Percentiles rank a stretch among this genome's conserved stretches.
phyloP scores from a whole-genome alignment of 257 asterid genomes.

The Agastache rugosa region DNA sequence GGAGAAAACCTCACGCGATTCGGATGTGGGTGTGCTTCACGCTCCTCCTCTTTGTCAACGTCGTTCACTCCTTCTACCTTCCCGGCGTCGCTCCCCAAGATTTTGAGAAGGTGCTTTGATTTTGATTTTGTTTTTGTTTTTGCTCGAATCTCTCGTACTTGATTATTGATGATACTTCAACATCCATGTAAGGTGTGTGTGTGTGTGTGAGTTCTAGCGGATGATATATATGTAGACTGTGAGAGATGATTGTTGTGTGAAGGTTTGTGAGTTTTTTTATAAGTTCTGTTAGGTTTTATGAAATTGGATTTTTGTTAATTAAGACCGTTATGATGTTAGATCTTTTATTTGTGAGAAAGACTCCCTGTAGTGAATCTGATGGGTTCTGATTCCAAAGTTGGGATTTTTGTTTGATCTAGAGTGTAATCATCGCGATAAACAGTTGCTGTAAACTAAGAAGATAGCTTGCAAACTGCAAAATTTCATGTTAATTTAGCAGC shows the following conservation, averaged over 20 bases:
- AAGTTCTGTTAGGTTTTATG: not conserved
- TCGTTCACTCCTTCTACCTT: conserved; percentile 72
- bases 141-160: not conserved
- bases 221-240: not conserved
- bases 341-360: conserved; percentile 10
- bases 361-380: conserved; percentile 17
- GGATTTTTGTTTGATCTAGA: conserved; percentile 14
- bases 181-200: not conserved
- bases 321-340: conserved; percentile 19
- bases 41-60: conserved; percentile 46
- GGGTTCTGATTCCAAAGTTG: conserved; percentile 3
- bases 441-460: not conserved
- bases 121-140: not conserved
- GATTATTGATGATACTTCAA: not conserved
- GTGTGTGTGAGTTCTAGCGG: not conserved
- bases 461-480: not conserved
- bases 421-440: not conserved
- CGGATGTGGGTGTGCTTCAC: conserved; percentile 36
- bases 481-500: not conserved
- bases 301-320: conserved; percentile 24
- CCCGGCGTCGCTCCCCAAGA: conserved; percentile 97
- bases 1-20: conserved; percentile 46
- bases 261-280: not conserved
- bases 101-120: conserved; percentile 63
- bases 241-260: conserved; percentile 12